Base-by-base conservation (phyloP, 768 basidiomycete genomes). In the Boletus barrowsii region DNA sequence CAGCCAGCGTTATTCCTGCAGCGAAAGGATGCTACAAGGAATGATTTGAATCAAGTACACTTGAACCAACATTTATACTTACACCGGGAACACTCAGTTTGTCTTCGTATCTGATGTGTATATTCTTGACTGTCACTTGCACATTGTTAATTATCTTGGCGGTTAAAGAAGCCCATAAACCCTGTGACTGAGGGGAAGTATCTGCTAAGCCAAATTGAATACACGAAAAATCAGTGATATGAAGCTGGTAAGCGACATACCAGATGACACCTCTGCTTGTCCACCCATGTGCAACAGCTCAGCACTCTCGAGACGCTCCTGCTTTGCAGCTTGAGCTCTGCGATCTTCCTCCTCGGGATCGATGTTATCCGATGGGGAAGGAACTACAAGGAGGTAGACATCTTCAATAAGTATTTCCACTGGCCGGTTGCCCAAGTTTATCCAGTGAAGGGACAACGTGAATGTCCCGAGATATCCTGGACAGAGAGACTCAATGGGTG, bases 71-170 rank as follows among this genome's bases (percentile, higher is more conserved):
- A n/a, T 20, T 24, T 4, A 35, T 26, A 75, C 88, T 64, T 70
- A 94, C 94, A 29, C 89, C 92, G 30, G 95, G 95, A 26, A 94
- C 93, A 62, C 93, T 97, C 62, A 93, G 70, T 47, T 87, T 87
- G 74, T 99, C 97, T 72, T 99, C 97, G 64, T 98, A 99, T 49
- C 97, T 87, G 43, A 98, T 73, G 68, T 99, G 97, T 42, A 99
- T 92, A 62, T 97, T 96, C 73, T 88, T 92, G 55, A 98, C 84
- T 13, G 93, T 94, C 24, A 98, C 84, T 74, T 99, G 97, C 24
- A 98, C 71, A 66, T 99, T 99, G 73, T 98, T 96, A 59, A 98
- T 83, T 53, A 98, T 82, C 68, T 96, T 97, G 42, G 87, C 81
- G 41, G 88, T 83, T 44, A 98, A 73, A 17, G 93, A 92, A 42